These are phyloP conservation scores for Brasenia schreberi DNA, from an alignment of 164 flowering plant genomes.

Conservation along the genomic window DNA sequence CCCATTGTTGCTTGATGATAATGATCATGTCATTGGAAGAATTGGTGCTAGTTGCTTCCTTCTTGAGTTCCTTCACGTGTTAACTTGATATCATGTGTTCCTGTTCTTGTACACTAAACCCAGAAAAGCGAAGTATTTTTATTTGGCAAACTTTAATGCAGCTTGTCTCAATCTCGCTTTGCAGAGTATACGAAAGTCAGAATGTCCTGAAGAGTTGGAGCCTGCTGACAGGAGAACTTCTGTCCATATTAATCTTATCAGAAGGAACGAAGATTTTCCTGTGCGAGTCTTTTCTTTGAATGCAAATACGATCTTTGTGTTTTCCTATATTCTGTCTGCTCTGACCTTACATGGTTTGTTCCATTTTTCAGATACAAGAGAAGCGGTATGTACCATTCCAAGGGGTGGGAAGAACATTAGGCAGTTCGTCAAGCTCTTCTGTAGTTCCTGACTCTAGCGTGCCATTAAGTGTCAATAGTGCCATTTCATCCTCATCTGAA, in stretches of 20 bases:
- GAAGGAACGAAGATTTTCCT: constrained; percentile 45
- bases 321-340: background rate
- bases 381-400: constrained; percentile 40
- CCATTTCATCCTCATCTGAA: constrained; percentile 33
- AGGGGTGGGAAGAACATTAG: constrained; percentile 74
- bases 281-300: constrained; percentile 16
- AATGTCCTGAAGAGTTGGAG: constrained; percentile 76
- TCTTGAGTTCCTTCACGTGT: too few species aligned
- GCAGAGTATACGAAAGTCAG: constrained; percentile 75
- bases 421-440: constrained; percentile 20
- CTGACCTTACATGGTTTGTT: background rate
- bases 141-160: background rate
- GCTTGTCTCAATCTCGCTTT: constrained; percentile 3
- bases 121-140: background rate
- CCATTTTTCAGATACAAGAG: constrained; percentile 44
- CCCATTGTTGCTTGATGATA: too few species aligned
- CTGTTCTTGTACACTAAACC: too few species aligned
- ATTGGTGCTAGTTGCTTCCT: too few species aligned
- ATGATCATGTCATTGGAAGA: too few species aligned
- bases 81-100: too few species aligned
- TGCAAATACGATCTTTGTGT: background rate
- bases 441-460: constrained; percentile 15
- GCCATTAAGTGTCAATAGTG: constrained; percentile 12
- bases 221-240: constrained; percentile 41
- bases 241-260: constrained; percentile 50